Base-by-base conservation (phyloP, 768 basidiomycete genomes). In the Pleurotus ostreatus region DNA sequence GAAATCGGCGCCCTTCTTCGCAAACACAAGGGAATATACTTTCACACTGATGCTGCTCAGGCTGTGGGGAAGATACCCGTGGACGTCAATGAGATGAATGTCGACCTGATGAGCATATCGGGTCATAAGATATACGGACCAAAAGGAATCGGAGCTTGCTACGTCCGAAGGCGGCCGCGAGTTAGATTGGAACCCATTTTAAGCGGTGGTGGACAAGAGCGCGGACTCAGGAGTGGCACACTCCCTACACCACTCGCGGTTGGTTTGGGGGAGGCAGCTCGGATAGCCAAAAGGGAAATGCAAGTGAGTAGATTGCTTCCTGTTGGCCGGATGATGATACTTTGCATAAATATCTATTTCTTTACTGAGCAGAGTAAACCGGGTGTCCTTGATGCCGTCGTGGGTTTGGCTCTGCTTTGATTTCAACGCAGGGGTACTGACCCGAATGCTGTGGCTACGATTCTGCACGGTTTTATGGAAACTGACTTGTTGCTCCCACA, bases 71-170 rank as follows among this genome's bases (percentile, higher is more conserved):
- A 98, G 74, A 86, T 98, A 54, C 85, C 86, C 1, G 62, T 99
- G 30, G 88, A 98, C 70, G 97, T 99, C 40, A 94, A 98, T 66
- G 93, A 87, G 63, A 86, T 93, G 84, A 93, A 95, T 63, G 82
- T 98, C 56, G 97, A 99, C 74, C 78, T 97, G 44, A 85, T 98
- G 86, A 93, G 91, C 61, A 92, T 99, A 47, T 94, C 92, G 6
- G 97, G 92, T 1, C 97, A 99, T 78, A 99, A 99, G 76, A 71
- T 99, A 3, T 99, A 99, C 69, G 97, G 97, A 2, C 97, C 97
- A 4, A 99, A 99, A 70, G 97, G 97, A 5, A 72, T 98, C 30
- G 97, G 97, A 40, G 94, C 92, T 15, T 88, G 89, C 4, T 99
- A 98, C 71, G 94, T 99, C 49, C 80, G 97, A 59, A 75, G 97